Evolutionary conservation across 2,329 filamentous ascomycete genomes (phyloP), one percentile per base, ranked within the genome.

Genomic region (Calonectria fujianensis): DNA sequence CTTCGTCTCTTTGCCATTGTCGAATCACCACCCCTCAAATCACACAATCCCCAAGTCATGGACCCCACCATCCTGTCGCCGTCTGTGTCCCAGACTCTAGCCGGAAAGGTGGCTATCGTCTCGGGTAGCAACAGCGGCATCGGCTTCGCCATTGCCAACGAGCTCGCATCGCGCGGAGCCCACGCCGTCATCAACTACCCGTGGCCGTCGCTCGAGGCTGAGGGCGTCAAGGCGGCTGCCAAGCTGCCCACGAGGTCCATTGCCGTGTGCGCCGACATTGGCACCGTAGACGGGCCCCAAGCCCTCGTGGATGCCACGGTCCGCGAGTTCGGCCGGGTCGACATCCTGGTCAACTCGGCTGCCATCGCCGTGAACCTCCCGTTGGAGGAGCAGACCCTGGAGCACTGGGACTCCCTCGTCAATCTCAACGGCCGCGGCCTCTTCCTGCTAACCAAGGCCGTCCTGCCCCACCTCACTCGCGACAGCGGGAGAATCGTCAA

Each of bases 231-330:
- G 29, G 74, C 68, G 5, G 74, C 70, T 6, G 48, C 80, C 1
- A 76, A 74, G 13, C 77, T 88, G 7, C 64, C 80, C 6, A 83
- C 82, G 1, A 74, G 70, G 24, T 75, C 72, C 41, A 83, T 87
- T 5, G 83, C 86, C 11, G 85, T 89, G 1, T 83, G 85, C 67
- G 88, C 86, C 31, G 86, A 89, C 73, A 82, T 88, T 59, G 80
- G 83, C 31, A 86, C 84, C 1, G 75, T 82, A 3, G 78, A 82
- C 0, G 86, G 85, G 0, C 86, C 87, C 1, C 74, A 80, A 50
- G 68, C 69, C 6, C 81, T 88, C 2, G 82, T 86, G 20, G 81
- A 85, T 13, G 82, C 83, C 0, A 79, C 87, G 0, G 81, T 86
- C 1, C 70, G 80, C 11, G 71, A 78, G 59, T 87, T 82, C 76